Percentiles rank a stretch among this genome's conserved stretches.
phyloP scores from a whole-genome alignment of 768 basidiomycete genomes.

The Tricholoma saponaceum region DNA sequence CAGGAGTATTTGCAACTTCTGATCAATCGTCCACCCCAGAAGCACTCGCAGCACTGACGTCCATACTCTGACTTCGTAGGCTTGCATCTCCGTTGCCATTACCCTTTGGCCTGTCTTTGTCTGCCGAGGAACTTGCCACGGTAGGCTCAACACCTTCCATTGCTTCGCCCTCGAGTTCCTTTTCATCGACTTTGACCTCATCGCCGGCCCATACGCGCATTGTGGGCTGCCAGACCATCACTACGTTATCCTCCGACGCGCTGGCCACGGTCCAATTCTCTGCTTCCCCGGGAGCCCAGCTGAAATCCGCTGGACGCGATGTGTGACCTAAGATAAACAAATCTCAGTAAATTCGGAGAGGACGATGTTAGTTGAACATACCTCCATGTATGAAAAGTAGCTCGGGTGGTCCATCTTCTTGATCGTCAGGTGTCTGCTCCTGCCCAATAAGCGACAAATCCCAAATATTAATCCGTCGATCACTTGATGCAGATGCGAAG shows the following conservation, averaged over 20 bases:
- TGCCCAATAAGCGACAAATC: slow-evolving; percentile 87
- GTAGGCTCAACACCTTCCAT: slow-evolving; percentile 71
- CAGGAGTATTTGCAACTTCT: slow-evolving; percentile 9
- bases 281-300: slow-evolving; percentile 82
- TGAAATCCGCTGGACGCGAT: slow-evolving; percentile 87
- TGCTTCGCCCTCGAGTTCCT: slow-evolving; percentile 76
- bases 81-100: slow-evolving; percentile 36
- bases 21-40: slow-evolving; percentile 45
- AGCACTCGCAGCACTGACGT: slow-evolving; percentile 50
- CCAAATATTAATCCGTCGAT: slow-evolving; percentile 94
- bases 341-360: slow-evolving; percentile 1
- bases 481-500: slow-evolving; percentile 93
- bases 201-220: slow-evolving; percentile 94
- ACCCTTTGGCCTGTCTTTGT: slow-evolving; percentile 32
- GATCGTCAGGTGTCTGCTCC: slow-evolving; percentile 97
- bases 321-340: slow-evolving; percentile 64
- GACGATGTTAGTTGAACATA: slow-evolving; percentile 29
- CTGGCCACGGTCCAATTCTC: slow-evolving; percentile 86
- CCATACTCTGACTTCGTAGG: slow-evolving; percentile 56
- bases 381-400: slow-evolving; percentile 95
- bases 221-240: slow-evolving; percentile 97
- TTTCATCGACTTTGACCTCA: slow-evolving; percentile 77
- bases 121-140: slow-evolving; percentile 17
- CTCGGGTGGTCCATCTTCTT: slow-evolving; percentile 97
- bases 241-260: slow-evolving; percentile 94